Percentiles rank a stretch among this genome's conserved stretches.
Evolutionary conservation across 306 rosid species (phyloP).

Genomic region (Corylus americana): DNA sequence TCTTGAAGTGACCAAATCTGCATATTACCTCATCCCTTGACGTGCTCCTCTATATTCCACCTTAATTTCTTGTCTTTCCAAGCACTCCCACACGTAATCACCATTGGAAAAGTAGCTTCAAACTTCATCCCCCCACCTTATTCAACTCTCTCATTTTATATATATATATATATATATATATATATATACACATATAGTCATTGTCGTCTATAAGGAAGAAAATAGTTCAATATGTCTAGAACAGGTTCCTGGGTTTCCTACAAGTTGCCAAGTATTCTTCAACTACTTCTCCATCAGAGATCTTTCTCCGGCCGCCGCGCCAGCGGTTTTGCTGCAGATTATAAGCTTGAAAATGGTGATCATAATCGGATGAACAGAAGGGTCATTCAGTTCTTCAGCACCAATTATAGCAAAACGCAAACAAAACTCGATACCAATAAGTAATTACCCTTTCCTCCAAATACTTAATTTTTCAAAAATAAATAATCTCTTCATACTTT

Average conservation of each 20-base stretch:
- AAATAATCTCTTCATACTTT: too few species aligned
- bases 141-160: too few species aligned
- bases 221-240: conserved; percentile 27
- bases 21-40: conserved; percentile 10
- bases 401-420: conserved; percentile 23
- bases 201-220: conserved; percentile 11
- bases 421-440: conserved; percentile 27
- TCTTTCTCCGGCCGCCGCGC: conserved; percentile 16
- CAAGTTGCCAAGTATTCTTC: conserved; percentile 42
- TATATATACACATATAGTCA: conserved; percentile 1
- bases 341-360: conserved; percentile 7
- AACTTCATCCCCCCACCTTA: background rate
- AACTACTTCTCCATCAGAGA: conserved; percentile 12
- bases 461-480: background rate
- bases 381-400: conserved; percentile 31
- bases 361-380: conserved; percentile 23
- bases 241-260: conserved; percentile 32
- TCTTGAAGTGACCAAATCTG: conserved; percentile 39
- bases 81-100: conserved; percentile 33
- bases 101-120: conserved; percentile 1
- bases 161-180: background rate
- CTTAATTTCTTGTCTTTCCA: conserved; percentile 9
- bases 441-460: conserved; percentile 19
- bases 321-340: conserved; percentile 12
- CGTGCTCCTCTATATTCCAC: background rate